Base-by-base conservation (phyloP, 2,329 filamentous ascomycete genomes). In the Neurospora sp. region DNA sequence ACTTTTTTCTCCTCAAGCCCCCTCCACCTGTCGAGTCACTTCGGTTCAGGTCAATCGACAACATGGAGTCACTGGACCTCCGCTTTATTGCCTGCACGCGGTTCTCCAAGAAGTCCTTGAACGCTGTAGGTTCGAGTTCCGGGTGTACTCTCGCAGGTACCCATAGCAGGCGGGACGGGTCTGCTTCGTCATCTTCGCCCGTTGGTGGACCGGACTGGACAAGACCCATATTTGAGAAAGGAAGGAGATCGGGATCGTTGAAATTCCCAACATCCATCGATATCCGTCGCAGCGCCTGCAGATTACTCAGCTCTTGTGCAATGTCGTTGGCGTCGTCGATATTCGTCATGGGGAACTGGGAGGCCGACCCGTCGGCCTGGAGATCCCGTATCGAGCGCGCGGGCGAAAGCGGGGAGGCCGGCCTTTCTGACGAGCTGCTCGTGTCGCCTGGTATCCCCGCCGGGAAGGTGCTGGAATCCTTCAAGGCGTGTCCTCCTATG, bases 31-130 rank as follows among this genome's bases (percentile, higher is more conserved):
- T 87, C 78, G 81, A 87, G 80, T 80, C 85, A 79, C 72, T 88
- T 82, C 76, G 87, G 72, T 74, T 84, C 73, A 82, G 70, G 72
- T 90, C 86, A 6, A 86, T 81, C 38, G 88, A 87, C 66, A 93
- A 81, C 43, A 84, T 84, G 73, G 85, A 90, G 74, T 90, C 93
- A 33, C 91, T 90, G 0, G 94, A 97, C 75, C 92, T 88, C 74
- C 94, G 86, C 78, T 93, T 90, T 75, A 98, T 97, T 41, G 92
- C 91, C 75, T 97, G 92, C 12, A 97, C 92, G 77, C 94, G 90
- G 72, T 94, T 96, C 77, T 99, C 95, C 2, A 99, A 86, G 75
- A 98, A 99, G 1, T 91, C 95, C 80, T 97, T 97, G 84, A 98
- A 99, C 75, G 97, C 96, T 77, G 92, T 93, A 1, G 96, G 96